A percentile compares a stretch with the other conserved stretches of the same genome.
Evolutionary conservation across 2,329 filamentous ascomycete species (phyloP).

Genomic region (Cadophora malorum): DNA sequence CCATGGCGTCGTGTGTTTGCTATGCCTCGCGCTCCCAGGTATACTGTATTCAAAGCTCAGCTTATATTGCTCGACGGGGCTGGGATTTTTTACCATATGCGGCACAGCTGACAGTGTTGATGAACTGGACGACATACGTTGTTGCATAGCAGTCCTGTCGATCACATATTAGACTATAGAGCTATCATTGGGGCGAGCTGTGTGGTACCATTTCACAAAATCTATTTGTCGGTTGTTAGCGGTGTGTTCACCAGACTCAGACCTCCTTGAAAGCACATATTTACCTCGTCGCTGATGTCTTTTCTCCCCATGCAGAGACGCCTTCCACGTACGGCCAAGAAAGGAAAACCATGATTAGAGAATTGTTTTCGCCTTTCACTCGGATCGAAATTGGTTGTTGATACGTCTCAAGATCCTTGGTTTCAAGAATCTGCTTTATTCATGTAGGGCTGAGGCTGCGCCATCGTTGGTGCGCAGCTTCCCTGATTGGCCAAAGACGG

Average conservation of each 20-base stretch:
- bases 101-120: slow-evolving; percentile 57
- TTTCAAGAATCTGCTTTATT: neutral
- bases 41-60: slow-evolving; percentile 19
- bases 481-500: slow-evolving; percentile 20
- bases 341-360: slow-evolving; percentile 21
- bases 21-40: slow-evolving; percentile 26
- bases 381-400: neutral
- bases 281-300: slow-evolving; percentile 22
- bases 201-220: slow-evolving; percentile 29
- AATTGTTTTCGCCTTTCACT: neutral
- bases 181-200: no score
- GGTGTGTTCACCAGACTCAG: neutral
- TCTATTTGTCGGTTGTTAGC: slow-evolving; percentile 8
- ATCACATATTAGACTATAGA: no score
- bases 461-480: neutral
- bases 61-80: neutral
- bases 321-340: slow-evolving; percentile 29
- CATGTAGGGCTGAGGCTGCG: neutral
- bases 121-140: slow-evolving; percentile 56
- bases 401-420: neutral
- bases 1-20: slow-evolving; percentile 19
- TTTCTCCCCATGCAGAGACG: slow-evolving; percentile 24
- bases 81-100: slow-evolving; percentile 50
- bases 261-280: neutral
- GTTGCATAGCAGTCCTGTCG: slow-evolving; percentile 57